These are phyloP conservation scores for Fraxinus pennsylvanica DNA, from an alignment of 257 asterid species.

Conservation along the genomic window DNA sequence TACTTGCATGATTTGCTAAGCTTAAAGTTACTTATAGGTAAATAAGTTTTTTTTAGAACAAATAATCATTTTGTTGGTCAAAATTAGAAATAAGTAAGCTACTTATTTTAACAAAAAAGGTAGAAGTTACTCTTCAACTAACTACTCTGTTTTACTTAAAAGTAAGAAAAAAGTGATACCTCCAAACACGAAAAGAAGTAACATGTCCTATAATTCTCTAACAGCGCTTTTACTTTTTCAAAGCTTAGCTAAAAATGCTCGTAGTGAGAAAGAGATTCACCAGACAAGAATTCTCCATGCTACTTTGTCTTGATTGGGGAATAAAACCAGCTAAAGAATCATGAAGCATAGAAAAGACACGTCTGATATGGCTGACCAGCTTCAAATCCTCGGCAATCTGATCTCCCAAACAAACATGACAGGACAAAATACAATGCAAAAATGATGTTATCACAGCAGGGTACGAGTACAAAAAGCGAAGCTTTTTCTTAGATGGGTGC, in stretches of 20 bases:
- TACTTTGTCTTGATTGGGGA: conserved; percentile 40
- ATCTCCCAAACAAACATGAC: conserved; percentile 32
- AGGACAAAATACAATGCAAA: neutral
- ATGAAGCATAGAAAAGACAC: conserved; percentile 51
- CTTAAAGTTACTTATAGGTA: neutral
- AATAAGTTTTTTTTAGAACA: neutral
- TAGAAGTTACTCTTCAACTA: neutral
- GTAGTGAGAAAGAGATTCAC: conserved; percentile 43
- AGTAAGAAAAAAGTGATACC: neutral
- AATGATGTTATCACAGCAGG: neutral
- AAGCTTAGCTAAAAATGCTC: neutral
- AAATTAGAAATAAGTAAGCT: neutral
- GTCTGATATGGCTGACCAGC: conserved; percentile 64
- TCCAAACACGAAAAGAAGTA: neutral
- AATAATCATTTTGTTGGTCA: neutral
- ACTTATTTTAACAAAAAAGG: neutral
- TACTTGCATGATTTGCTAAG: neutral
- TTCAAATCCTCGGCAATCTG: conserved; percentile 82
- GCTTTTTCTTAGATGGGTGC: conserved; percentile 16
- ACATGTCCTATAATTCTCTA: neutral
- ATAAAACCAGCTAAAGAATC: conserved; percentile 43
- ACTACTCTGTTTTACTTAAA: neutral
- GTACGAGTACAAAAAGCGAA: neutral
- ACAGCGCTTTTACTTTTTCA: neutral
- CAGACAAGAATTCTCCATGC: conserved; percentile 54